These are phyloP conservation scores for Pseudotsuga menziesii DNA, from an alignment of 75 land plant genomes.

Conservation along the genomic window DNA sequence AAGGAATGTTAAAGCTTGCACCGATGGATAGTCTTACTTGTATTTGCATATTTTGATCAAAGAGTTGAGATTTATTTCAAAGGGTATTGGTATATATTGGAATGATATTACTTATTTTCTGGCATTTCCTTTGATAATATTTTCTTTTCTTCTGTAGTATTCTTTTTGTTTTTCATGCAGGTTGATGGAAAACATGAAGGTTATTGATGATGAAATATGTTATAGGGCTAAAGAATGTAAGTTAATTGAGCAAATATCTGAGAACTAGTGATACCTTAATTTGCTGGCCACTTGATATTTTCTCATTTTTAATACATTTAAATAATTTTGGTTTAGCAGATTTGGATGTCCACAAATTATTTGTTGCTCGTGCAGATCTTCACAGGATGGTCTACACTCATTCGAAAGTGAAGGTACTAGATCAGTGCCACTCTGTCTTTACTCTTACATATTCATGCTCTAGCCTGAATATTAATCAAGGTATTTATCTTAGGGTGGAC, in stretches of 20 bases:
- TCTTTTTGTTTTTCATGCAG: conserved; percentile 39
- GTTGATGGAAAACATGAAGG: conserved; percentile 84
- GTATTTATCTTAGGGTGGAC: neutral
- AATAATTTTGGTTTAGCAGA: conserved; percentile 31
- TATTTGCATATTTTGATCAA: neutral
- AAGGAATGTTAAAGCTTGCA: neutral
- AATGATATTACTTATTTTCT: neutral
- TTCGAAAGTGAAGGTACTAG: conserved; percentile 88
- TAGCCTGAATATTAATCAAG: neutral
- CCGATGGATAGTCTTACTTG: neutral
- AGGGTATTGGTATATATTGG: neutral
- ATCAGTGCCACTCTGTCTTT: neutral
- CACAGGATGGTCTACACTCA: conserved; percentile 83
- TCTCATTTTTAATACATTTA: neutral
- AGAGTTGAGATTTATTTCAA: neutral
- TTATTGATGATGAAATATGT: conserved; percentile 92
- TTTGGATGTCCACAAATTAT: conserved; percentile 63
- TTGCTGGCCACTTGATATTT: neutral
- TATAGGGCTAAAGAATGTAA: conserved; percentile 86
- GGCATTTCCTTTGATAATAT: neutral
- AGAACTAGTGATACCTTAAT: neutral
- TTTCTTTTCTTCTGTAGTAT: neutral
- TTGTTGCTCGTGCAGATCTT: conserved; percentile 85
- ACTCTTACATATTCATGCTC: neutral
- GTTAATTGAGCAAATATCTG: conserved; percentile 11